Conservation (phyloP, 345 rosid species). For the Passiflora organensis region DNA sequence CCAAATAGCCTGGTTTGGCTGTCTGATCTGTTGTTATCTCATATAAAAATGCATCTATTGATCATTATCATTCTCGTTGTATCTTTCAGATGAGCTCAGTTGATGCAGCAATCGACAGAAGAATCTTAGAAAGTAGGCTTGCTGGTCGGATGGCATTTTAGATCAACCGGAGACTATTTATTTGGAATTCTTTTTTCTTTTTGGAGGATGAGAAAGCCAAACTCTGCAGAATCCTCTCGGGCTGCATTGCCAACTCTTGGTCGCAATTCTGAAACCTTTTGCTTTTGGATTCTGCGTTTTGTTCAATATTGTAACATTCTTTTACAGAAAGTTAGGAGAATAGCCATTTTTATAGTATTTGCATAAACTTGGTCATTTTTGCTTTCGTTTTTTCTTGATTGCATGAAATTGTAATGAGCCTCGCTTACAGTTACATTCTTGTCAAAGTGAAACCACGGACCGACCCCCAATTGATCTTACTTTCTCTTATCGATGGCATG, state of each 20-base stretch:
- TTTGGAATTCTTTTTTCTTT: not conserved
- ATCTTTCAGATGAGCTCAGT: conserved; percentile 93
- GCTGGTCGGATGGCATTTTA: conserved; percentile 96
- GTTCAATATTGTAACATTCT: not conserved
- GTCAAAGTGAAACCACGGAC: no score
- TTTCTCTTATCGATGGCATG: no score
- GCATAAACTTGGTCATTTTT: no score
- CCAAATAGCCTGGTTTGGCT: conserved; percentile 19
- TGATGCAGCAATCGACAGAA: conserved; percentile 91
- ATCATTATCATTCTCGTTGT: conserved; percentile 17
- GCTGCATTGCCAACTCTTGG: no score
- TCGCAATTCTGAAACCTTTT: no score
- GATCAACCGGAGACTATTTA: conserved; percentile 7
- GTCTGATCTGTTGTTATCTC: conserved; percentile 7
- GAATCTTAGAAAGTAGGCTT: conserved; percentile 90
- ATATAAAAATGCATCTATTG: conserved; percentile 15
- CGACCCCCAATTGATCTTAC: no score
- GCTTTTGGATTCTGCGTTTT: not conserved
- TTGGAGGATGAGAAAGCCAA: not conserved
- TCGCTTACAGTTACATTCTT: no score
- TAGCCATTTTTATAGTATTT: no score
- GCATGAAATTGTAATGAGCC: no score
- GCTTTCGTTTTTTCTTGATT: no score
- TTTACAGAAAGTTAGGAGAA: not conserved
- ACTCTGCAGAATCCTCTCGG: not conserved